Evolutionary conservation across 306 rosid genomes (phyloP).

Genomic region (Malus sieversii): DNA sequence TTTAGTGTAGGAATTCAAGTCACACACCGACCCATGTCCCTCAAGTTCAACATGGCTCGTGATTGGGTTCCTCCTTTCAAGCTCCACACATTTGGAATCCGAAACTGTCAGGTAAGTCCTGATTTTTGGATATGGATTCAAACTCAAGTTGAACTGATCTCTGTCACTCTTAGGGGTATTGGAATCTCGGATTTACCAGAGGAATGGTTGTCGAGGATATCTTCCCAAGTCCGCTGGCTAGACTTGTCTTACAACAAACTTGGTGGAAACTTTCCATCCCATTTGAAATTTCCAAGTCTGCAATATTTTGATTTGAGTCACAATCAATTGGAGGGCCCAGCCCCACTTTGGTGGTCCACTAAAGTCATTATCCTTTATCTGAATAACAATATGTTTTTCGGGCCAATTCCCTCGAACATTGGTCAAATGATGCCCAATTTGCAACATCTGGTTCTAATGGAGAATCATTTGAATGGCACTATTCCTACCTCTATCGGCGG

Average conservation of each 20-base stretch:
- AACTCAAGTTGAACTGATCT: neutral
- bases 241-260: neutral
- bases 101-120: neutral
- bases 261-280: too few relatives aligned
- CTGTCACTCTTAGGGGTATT: neutral
- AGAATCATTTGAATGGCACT: neutral
- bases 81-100: neutral
- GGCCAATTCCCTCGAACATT: neutral
- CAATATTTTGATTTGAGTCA: neutral
- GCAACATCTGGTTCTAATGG: rapidly evolving
- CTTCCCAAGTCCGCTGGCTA: rapidly evolving
- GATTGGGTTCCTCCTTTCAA: neutral
- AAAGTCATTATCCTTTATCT: rapidly evolving
- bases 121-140: neutral
- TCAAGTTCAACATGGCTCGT: neutral
- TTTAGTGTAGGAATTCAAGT: neutral
- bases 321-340: neutral
- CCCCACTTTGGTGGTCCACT: neutral
- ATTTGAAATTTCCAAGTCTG: neutral
- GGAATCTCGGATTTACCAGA: neutral
- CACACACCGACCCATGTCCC: neutral
- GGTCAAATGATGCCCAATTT: neutral
- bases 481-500: neutral
- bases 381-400: neutral
- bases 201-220: neutral